Evolutionary conservation across 2,329 filamentous ascomycete species (phyloP), one percentile per base, ranked within the genome.

Genomic region (Sporothrix pallida): DNA sequence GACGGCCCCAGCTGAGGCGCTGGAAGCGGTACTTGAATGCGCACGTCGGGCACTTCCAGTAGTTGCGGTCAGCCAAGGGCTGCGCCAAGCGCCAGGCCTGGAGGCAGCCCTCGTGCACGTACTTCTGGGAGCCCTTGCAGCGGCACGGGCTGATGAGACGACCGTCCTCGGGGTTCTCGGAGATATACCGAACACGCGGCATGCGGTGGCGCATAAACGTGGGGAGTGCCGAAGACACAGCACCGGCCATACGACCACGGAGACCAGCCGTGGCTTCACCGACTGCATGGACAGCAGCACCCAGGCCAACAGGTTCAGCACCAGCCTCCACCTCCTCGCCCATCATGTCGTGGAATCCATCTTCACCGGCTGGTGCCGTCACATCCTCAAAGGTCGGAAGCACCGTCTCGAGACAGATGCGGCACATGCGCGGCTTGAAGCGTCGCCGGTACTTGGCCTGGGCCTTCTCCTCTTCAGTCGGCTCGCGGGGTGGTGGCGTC

Each of bases 31-130:
- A 98, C 77, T 88, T 87, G 82, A 96, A 98, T 48, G 90, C 87
- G 82, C 95, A 98, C 0, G 94, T 97, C 23, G 93, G 93, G 79
- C 95, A 98, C 78, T 93, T 88, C 89, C 92, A 97, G 80, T 91
- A 97, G 78, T 95, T 94, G 73, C 92, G 88, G 46, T 84, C 86
- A 79, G 82, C 82, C 42, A 82, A 79, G 0, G 93, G 92, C 79
- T 94, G 90, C 60, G 93, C 88, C 76, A 91, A 87, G 77, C 96
- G 89, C 94, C 95, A 98, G 12, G 89, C 86, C 78, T 92, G 89
- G 68, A 99, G 86, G 80, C 96, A 99, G 44, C 90, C 92, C 82
- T 98, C 94, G 81, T 99, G 96, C 31, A 98, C 94, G 82, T 97
- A 98, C 83, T 93, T 93, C 78, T 95, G 93, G 54, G 93, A 93